Base-by-base conservation (phyloP, 441 rosid genomes). In the Capsella rubella region DNA sequence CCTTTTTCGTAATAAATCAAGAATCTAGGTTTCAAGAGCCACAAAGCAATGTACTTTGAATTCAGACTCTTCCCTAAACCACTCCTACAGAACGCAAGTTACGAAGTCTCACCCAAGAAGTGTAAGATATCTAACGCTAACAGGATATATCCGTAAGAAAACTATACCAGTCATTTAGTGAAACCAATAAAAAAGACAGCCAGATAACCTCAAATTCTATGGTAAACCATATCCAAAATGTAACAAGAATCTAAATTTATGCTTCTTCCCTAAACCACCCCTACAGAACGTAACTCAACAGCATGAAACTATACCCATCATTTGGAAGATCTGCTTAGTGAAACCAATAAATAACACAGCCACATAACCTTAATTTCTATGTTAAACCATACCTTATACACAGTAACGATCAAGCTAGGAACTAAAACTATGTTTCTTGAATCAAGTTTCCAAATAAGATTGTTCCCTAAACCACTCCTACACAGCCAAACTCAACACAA, bases 161-260 rank as follows among this genome's bases (percentile, higher is more conserved):
- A 21, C 25, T 21, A 21, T 21, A 21, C 25, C 25, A 1, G 25
- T 21, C 25, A 21, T 21, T 21, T 21, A 21, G 25, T 21, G 25
- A 21, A 21, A 21, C 2, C 8, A 45, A 51, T 27, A 67, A 61
- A 62, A 67, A 40, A 62, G 43, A 56, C 31, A 49, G 7, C 14
- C 50, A 46, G 49, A 59, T 27, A 49, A 71, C 49, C 64, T 69
- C 66, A 46, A 29, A 13, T 39, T 16, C 62, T 51, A 18, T 14
- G 52, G 12, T 21, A 47, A 59, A 11, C 37, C 18, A 53, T 13
- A 27, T 27, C 13, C 42, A 6, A 28, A 51, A 28, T 16, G n/a
- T 53, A 42, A 42, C 62, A 43, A 54, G 4, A 40, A 11, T 32
- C 15, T 6, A 3, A 15, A 46, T 21, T 46, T n/a, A 46, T n/a